A percentile compares a stretch with the other conserved stretches of the same genome.
Conservation (phyloP, 140 eudicot species). For the Stevia rebaudiana region DNA sequence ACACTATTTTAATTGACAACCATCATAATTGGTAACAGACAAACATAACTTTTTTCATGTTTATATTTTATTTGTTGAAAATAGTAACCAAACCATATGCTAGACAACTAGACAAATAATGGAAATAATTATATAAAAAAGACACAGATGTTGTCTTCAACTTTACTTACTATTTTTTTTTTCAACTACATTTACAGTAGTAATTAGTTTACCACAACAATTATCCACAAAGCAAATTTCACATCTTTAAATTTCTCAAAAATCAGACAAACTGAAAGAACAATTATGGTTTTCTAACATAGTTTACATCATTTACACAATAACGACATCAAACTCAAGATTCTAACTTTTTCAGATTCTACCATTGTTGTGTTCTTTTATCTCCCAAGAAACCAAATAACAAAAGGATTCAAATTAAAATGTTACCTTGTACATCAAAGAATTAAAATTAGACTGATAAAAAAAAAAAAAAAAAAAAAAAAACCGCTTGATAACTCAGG, state of each 20-base stretch:
- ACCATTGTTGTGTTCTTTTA: constrained; percentile 21
- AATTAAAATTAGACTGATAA: constrained; percentile 29
- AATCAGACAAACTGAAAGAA: constrained; percentile 1
- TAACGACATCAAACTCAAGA: constrained; percentile 17
- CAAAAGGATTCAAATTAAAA: constrained; percentile 28
- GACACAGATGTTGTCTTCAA: no score
- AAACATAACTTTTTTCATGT: no score
- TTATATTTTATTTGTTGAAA: no score
- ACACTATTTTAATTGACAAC: no score
- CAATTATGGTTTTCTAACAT: constrained; percentile 23
- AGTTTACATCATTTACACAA: constrained; percentile 39
- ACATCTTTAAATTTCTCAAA: not conserved
- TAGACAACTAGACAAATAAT: no score
- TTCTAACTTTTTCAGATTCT: constrained; percentile 27
- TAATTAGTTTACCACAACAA: not conserved
- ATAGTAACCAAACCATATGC: no score
- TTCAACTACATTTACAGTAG: no score
- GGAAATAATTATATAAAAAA: no score
- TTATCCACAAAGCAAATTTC: not conserved
- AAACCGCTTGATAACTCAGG: constrained; percentile 16
- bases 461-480: no score
- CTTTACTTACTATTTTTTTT: no score
- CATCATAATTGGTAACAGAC: no score
- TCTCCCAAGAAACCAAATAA: constrained; percentile 23
- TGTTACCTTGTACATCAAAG: constrained; percentile 45